These are phyloP conservation scores for Dioscorea zingiberensis DNA, from an alignment of 106 monocot genomes.

Conservation along the genomic window DNA sequence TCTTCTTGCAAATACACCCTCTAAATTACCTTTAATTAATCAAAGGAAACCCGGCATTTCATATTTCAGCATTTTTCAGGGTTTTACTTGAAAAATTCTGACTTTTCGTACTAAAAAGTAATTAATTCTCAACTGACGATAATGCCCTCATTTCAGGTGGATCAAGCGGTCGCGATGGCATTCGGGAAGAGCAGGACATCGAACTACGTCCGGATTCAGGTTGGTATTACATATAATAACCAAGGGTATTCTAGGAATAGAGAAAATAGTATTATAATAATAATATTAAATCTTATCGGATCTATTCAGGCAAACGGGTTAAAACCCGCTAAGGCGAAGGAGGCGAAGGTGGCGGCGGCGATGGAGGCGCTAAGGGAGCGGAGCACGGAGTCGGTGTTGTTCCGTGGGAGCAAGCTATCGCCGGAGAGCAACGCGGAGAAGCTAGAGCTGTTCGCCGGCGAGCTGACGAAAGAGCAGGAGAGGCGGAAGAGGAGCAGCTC, in stretches of 20 bases:
- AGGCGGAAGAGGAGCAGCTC: neutral
- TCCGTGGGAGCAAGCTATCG: constrained; percentile 29
- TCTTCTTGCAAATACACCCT: too few relatives aligned
- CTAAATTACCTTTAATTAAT: too few relatives aligned
- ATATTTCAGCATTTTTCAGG: too few relatives aligned
- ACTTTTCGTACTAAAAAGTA: too few relatives aligned
- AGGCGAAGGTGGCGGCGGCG: neutral
- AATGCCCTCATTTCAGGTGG: constrained; percentile 14
- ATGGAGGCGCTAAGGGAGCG: constrained; percentile 13
- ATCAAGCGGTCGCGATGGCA: constrained; percentile 69
- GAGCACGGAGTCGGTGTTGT: constrained; percentile 34
- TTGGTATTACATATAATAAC: too few relatives aligned
- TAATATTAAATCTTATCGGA: neutral
- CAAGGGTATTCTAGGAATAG: too few relatives aligned
- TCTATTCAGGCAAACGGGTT: neutral
- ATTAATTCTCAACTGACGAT: too few relatives aligned
- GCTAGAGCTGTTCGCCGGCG: neutral
- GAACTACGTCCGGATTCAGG: constrained; percentile 81
- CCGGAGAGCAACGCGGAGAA: constrained; percentile 1
- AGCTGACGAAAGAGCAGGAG: constrained; percentile 1
- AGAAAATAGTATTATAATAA: too few relatives aligned
- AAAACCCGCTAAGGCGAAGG: neutral
- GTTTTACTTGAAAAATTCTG: too few relatives aligned
- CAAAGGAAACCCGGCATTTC: too few relatives aligned
- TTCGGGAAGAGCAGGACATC: constrained; percentile 46